Conservation (phyloP, 129 eudicot genomes). For the Artemisia argyi region DNA sequence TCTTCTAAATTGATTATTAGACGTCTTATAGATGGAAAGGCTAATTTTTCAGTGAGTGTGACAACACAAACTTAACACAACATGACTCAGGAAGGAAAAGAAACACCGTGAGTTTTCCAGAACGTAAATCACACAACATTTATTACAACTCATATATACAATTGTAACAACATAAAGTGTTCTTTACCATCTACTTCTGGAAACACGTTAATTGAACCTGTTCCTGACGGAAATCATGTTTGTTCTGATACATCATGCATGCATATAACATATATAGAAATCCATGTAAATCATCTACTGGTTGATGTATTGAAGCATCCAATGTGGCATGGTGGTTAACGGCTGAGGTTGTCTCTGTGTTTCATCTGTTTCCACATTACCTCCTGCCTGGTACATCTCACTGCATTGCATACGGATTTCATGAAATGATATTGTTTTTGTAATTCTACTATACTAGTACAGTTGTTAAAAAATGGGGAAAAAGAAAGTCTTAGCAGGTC, state of each 20-base stretch:
- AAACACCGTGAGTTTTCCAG: neutral
- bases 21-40: too few species aligned
- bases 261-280: neutral
- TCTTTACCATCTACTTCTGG: neutral
- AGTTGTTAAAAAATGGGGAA: too few species aligned
- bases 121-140: slow-evolving; percentile 1
- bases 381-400: slow-evolving; percentile 32
- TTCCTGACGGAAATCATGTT: neutral
- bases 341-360: slow-evolving; percentile 28
- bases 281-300: slow-evolving; percentile 14
- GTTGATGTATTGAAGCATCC: slow-evolving; percentile 51
- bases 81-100: neutral
- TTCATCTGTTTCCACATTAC: slow-evolving; percentile 44
- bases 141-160: slow-evolving; percentile 5
- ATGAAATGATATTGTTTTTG: neutral
- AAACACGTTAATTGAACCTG: neutral
- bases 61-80: neutral
- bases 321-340: slow-evolving; percentile 33
- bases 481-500: too few species aligned
- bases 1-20: too few species aligned
- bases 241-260: neutral
- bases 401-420: slow-evolving; percentile 45
- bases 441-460: too few species aligned
- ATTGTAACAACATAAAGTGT: neutral
- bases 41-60: neutral